Base-by-base conservation (phyloP, 192 early-diverging fungal species). In the Backusella morwellensis region DNA sequence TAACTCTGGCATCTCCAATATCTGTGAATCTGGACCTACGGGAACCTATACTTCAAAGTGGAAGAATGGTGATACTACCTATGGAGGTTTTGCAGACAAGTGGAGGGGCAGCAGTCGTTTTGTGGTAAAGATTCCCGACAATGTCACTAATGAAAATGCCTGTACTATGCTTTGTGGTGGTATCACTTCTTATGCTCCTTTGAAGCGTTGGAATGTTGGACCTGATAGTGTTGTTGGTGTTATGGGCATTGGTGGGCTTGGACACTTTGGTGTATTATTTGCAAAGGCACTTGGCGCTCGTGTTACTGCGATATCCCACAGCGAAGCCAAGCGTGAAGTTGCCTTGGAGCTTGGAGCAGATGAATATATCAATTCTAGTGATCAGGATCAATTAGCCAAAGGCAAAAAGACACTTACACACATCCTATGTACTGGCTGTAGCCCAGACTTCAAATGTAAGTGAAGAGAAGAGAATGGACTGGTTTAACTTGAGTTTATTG, bases 131-230 rank as follows among this genome's bases (percentile, higher is more conserved):
- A 85, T 89, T 56, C 88, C 89, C 12, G 86, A 70, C 6, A 66
- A 29, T 23, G 83, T 89, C 68, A 81, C 80, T 9, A 81, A 83
- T 19, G 78, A 79, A 8, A 86, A 88, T 52, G 92, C 90, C 8
- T 88, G 90, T 1, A 90, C 92, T 12, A 83, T 96, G 19, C 73
- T 96, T 70, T 96, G 94, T 79, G 94, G 92, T 42, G 95, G 77
- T 29, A 44, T 88, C 71, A 93, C 95, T 21, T 86, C 90, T 1
- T 92, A 78, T 66, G 69, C 77, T 40, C 81, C 91, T 67, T 76
- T 93, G 9, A 73, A 78, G 21, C 78, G 77, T 4, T 34, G 71
- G 71, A 66, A 83, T 34, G 78, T 87, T 15, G 80, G 78, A 23
- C 38, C 84, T 1, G 82, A 81, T 0, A 83, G 73, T 47, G 44